Conservation (phyloP, 2,329 filamentous ascomycete genomes). For the Calonectria fujianensis region DNA sequence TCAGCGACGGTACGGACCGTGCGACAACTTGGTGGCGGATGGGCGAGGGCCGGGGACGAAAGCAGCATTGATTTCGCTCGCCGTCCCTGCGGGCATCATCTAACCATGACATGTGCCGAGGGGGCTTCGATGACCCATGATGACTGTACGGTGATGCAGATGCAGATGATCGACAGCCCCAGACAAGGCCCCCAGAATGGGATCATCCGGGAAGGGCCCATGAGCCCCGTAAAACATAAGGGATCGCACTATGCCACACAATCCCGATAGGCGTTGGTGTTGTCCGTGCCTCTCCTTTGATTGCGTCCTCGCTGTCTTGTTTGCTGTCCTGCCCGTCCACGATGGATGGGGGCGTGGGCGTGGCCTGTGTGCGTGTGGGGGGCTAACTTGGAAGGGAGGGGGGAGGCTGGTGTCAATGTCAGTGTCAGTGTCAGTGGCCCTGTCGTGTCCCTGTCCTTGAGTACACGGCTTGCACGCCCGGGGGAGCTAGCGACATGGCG, state of each 20-base stretch:
- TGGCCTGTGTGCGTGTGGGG: not conserved
- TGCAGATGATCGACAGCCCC: constrained; percentile 21
- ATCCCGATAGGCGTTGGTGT: constrained; percentile 20
- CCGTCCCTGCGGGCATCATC: not conserved
- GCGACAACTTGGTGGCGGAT: constrained; percentile 44
- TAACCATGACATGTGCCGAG: constrained; percentile 27
- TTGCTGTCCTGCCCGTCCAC: not conserved
- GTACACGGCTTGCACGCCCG: constrained; percentile 6
- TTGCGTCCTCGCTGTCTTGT: constrained; percentile 11
- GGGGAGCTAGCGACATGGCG: constrained; percentile 16
- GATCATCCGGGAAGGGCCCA: constrained; percentile 16
- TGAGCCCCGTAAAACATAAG: constrained; percentile 1
- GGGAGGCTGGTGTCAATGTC: constrained; percentile 20
- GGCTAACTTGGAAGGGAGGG: not conserved
- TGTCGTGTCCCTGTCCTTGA: constrained; percentile 9
- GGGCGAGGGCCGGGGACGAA: constrained; percentile 16
- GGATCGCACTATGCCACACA: constrained; percentile 15
- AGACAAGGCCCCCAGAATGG: constrained; percentile 1
- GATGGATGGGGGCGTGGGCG: constrained; percentile 7
- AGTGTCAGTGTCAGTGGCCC: constrained; percentile 21
- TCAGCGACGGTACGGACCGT: constrained; percentile 50
- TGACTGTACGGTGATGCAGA: constrained; percentile 22
- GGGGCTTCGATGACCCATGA: constrained; percentile 7
- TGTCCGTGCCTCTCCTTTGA: constrained; percentile 14
- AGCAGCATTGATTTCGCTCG: constrained; percentile 6